A percentile compares a stretch with the other conserved stretches of the same genome.
These are phyloP conservation scores for Diutina sp. DNA, from an alignment of 1,139 yeast species.

Conservation along the genomic window DNA sequence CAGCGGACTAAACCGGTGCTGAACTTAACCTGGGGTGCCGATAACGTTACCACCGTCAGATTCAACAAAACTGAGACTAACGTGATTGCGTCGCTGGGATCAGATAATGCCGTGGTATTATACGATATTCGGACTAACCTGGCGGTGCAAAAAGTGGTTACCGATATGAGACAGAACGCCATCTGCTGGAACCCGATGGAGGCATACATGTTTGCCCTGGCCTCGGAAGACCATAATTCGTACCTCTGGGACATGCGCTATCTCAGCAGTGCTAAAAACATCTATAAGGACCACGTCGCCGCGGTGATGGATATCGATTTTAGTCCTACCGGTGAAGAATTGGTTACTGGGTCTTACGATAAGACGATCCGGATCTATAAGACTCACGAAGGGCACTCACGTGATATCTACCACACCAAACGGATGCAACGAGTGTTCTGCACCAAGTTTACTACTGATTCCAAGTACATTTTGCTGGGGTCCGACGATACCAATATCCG, in stretches of 20 bases:
- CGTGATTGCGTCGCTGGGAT: slow-evolving; percentile 80
- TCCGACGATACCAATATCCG: slow-evolving; percentile 95
- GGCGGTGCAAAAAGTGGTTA: slow-evolving; percentile 83
- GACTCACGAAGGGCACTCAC: slow-evolving; percentile 73
- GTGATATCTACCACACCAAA: slow-evolving; percentile 92
- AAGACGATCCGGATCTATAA: slow-evolving; percentile 77
- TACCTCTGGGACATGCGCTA: slow-evolving; percentile 96
- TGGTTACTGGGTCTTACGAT: slow-evolving; percentile 93
- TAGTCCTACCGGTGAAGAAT: slow-evolving; percentile 92
- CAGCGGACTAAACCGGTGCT: slow-evolving; percentile 65
- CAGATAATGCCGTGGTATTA: slow-evolving; percentile 80
- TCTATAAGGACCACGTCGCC: slow-evolving; percentile 90
- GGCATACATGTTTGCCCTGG: slow-evolving; percentile 87
- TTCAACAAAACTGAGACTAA: slow-evolving; percentile 89
- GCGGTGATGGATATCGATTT: slow-evolving; percentile 93
- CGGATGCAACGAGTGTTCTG: slow-evolving; percentile 93
- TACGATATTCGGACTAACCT: slow-evolving; percentile 89
- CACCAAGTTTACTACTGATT: slow-evolving; percentile 76
- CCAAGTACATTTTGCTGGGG: slow-evolving; percentile 77
- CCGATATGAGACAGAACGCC: slow-evolving; percentile 72
- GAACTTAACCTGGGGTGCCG: slow-evolving; percentile 92
- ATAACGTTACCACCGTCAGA: slow-evolving; percentile 67
- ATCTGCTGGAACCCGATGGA: slow-evolving; percentile 97
- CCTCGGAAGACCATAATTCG: slow-evolving; percentile 88
- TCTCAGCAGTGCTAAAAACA: slow-evolving; percentile 63